phyloP scores from a whole-genome alignment of 805 yeast genomes.

The Kazachstania kunashirensis region DNA sequence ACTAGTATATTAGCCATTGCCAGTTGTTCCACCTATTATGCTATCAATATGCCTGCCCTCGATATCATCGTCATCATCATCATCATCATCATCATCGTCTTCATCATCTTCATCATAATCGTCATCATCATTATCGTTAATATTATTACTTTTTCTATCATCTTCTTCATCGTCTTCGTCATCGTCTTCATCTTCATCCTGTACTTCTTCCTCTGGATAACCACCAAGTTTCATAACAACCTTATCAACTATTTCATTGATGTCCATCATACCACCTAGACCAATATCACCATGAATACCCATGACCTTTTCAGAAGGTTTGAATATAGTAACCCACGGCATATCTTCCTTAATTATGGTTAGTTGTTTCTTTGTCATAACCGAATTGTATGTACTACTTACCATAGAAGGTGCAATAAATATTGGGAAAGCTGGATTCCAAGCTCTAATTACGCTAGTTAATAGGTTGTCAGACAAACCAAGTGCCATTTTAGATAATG shows the following conservation, averaged over 20 bases:
- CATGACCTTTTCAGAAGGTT: slow-evolving; percentile 89
- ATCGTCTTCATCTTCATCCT: slow-evolving; percentile 37
- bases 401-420: slow-evolving; percentile 94
- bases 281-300: slow-evolving; percentile 95
- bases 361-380: slow-evolving; percentile 77
- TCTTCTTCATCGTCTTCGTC: slow-evolving; percentile 34
- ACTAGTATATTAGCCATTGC: too few relatives aligned
- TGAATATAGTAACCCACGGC: slow-evolving; percentile 90
- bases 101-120: slow-evolving; percentile 35
- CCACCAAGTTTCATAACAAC: slow-evolving; percentile 63
- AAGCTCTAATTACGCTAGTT: slow-evolving; percentile 84
- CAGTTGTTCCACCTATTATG: too few relatives aligned
- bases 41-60: too few relatives aligned
- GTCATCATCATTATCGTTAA: slow-evolving; percentile 39
- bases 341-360: slow-evolving; percentile 73
- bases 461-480: slow-evolving; percentile 89
- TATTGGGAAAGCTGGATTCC: slow-evolving; percentile 89
- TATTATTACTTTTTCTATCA: slow-evolving; percentile 26
- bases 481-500: slow-evolving; percentile 77
- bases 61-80: slow-evolving; percentile 33
- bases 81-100: slow-evolving; percentile 24
- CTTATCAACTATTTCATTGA: slow-evolving; percentile 85
- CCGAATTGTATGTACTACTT: slow-evolving; percentile 80
- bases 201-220: slow-evolving; percentile 47
- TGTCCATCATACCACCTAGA: slow-evolving; percentile 99